Evolutionary conservation across 2,329 filamentous ascomycete genomes (phyloP).

Genomic region (Lasiodiplodia theobromae): DNA sequence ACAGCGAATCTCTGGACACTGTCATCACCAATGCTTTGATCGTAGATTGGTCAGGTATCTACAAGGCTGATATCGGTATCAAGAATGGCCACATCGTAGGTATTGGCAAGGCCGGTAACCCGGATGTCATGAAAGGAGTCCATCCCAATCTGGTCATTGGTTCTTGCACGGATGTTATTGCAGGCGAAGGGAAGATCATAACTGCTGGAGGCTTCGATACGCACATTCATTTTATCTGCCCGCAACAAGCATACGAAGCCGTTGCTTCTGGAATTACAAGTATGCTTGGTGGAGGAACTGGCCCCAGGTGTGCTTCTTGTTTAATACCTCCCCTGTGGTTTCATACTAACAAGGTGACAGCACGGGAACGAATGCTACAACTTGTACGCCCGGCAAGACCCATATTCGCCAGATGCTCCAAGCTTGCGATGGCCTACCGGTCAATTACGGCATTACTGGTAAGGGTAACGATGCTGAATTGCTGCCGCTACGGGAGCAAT

Average conservation of each 20-base stretch:
- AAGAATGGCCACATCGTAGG: slow-evolving; percentile 85
- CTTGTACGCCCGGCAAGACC: slow-evolving; percentile 85
- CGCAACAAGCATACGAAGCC: slow-evolving; percentile 85
- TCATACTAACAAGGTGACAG: slow-evolving; percentile 52
- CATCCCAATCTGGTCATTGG: slow-evolving; percentile 80
- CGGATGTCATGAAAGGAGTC: slow-evolving; percentile 95
- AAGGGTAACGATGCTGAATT: slow-evolving; percentile 88
- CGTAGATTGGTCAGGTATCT: slow-evolving; percentile 90
- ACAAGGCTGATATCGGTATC: slow-evolving; percentile 95
- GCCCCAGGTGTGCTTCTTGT: slow-evolving; percentile 71
- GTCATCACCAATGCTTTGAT: slow-evolving; percentile 90
- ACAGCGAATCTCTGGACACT: slow-evolving; percentile 78
- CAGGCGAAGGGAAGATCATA: slow-evolving; percentile 87
- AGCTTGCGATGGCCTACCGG: slow-evolving; percentile 78
- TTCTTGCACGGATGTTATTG: slow-evolving; percentile 88
- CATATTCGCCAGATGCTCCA: slow-evolving; percentile 91
- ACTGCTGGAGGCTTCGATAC: slow-evolving; percentile 90
- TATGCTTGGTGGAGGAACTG: slow-evolving; percentile 88
- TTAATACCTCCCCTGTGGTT: background rate
- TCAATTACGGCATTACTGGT: slow-evolving; percentile 90
- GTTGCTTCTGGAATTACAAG: slow-evolving; percentile 88
- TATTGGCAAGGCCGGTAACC: slow-evolving; percentile 94
- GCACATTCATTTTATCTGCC: slow-evolving; percentile 94
- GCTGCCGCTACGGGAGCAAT: slow-evolving; percentile 76
- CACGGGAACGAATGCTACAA: slow-evolving; percentile 89